Evolutionary conservation across 2,329 filamentous ascomycete species (phyloP).

Genomic region (Talaromyces sp.): DNA sequence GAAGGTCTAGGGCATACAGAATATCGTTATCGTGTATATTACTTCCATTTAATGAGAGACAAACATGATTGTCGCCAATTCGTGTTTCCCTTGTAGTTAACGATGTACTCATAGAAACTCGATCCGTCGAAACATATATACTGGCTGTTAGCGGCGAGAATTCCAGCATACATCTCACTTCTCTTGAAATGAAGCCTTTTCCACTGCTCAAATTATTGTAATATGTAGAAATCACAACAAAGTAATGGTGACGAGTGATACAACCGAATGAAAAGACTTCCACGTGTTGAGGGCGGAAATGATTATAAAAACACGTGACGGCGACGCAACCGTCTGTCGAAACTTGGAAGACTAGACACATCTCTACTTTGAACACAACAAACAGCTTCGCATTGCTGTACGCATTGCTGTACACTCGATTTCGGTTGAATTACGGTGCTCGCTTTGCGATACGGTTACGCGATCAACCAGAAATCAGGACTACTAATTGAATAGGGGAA

Average conservation of each 20-base stretch:
- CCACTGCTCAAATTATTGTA: background rate
- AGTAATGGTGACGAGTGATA: background rate
- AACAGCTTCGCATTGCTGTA: background rate
- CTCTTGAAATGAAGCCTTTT: background rate
- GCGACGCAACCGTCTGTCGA: background rate
- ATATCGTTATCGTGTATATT: background rate
- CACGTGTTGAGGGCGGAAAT: background rate
- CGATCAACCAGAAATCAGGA: background rate
- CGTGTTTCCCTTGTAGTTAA: background rate
- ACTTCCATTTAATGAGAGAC: background rate
- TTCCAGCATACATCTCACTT: background rate
- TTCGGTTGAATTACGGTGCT: background rate
- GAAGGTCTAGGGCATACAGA: background rate
- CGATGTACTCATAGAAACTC: background rate
- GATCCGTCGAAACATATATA: background rate
- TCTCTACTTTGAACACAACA: background rate
- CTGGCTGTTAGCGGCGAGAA: background rate
- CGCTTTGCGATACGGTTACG: background rate
- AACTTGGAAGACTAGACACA: slow-evolving; percentile 1
- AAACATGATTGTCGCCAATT: background rate
- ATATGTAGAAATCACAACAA: background rate
- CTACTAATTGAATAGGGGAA: background rate
- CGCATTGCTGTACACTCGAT: background rate
- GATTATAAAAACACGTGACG: slow-evolving; percentile 9
- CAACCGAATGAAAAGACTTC: background rate